phyloP scores from a whole-genome alignment of 495 filamentous ascomycete genomes.

The Tuber borchii region DNA sequence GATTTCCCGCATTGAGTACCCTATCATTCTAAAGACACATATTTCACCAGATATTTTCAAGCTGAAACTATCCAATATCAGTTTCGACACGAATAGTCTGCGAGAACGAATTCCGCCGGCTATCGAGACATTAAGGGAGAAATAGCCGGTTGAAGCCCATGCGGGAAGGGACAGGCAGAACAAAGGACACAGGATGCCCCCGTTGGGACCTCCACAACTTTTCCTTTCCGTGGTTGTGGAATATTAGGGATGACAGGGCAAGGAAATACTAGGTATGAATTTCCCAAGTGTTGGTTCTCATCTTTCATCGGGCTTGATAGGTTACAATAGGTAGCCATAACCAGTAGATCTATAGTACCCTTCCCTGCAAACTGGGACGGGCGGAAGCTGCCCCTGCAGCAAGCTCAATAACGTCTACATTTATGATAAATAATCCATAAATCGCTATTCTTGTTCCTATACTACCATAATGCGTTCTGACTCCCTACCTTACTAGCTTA shows the following conservation, averaged over 20 bases:
- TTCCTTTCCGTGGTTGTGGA: background rate
- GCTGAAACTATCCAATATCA: background rate
- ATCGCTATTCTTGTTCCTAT: background rate
- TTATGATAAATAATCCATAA: background rate
- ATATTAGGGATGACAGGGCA: background rate
- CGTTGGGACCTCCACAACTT: background rate
- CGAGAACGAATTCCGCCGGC: background rate
- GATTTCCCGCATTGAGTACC: background rate
- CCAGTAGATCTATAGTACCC: background rate
- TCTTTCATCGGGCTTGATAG: background rate
- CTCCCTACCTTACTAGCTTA: background rate
- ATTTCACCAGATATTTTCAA: background rate
- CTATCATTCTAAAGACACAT: background rate
- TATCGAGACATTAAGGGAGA: background rate
- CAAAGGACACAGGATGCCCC: background rate
- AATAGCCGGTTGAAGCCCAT: background rate
- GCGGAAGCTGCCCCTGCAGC: background rate
- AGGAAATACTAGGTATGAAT: background rate
- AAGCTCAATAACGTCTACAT: background rate
- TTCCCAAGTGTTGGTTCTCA: background rate
- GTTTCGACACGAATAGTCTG: background rate
- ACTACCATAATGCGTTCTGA: background rate
- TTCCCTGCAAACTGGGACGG: background rate
- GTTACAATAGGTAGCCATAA: background rate
- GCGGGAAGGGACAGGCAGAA: background rate